Evolutionary conservation across 106 monocot genomes (phyloP).

Genomic region (Narthecium ossifragum): DNA sequence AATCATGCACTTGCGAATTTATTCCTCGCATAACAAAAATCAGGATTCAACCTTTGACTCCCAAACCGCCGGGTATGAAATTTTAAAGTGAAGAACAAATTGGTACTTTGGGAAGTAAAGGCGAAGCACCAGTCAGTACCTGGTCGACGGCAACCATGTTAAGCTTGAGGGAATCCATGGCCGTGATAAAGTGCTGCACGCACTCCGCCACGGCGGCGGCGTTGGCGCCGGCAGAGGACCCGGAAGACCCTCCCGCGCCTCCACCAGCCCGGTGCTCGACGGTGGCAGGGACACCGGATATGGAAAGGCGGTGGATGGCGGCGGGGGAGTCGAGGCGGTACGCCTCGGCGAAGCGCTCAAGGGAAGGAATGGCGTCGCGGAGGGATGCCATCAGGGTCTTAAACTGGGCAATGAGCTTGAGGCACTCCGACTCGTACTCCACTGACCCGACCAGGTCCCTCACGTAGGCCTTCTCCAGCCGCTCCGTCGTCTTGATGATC

Average conservation of each 20-base stretch:
- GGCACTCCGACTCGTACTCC: slow-evolving; percentile 86
- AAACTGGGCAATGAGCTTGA: slow-evolving; percentile 84
- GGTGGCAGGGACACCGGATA: slow-evolving; percentile 82
- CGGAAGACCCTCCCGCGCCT: slow-evolving; percentile 8
- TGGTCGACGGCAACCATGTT: slow-evolving; percentile 74
- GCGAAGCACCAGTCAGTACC: no score
- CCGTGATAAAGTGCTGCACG: slow-evolving; percentile 83
- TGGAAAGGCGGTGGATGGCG: slow-evolving; percentile 73
- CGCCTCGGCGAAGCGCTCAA: slow-evolving; percentile 67
- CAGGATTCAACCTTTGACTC: no score
- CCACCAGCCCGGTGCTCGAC: slow-evolving; percentile 52
- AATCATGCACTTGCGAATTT: no score
- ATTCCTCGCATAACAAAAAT: no score
- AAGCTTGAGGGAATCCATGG: slow-evolving; percentile 70
- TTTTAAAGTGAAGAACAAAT: no score
- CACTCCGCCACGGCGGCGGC: slow-evolving; percentile 71
- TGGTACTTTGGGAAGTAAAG: no score
- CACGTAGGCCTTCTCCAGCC: slow-evolving; percentile 93
- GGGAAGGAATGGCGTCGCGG: slow-evolving; percentile 49
- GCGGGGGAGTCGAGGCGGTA: slow-evolving; percentile 76
- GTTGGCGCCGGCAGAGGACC: slow-evolving; percentile 15
- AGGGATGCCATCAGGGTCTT: slow-evolving; percentile 67
- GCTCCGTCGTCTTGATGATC: slow-evolving; percentile 87
- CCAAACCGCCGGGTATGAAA: no score
- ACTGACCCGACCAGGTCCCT: slow-evolving; percentile 84